Conservation (phyloP, 2,329 filamentous ascomycete species). For the Xylariaceae sp. region DNA sequence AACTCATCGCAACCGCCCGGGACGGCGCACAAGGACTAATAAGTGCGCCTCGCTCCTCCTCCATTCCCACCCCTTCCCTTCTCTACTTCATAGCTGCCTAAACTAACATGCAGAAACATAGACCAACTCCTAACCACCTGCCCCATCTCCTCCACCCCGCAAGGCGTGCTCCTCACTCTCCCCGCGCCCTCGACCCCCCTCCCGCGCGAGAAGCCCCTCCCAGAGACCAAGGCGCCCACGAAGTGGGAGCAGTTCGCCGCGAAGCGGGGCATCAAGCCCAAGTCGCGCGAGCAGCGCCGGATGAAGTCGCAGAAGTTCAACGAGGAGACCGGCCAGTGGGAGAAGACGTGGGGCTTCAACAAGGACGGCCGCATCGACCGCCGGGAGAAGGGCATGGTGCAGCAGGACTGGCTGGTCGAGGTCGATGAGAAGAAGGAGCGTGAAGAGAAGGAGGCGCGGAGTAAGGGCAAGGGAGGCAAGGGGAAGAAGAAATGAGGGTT, state of each 20-base stretch:
- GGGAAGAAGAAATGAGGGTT: constrained; percentile 40
- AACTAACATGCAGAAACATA: constrained; percentile 8
- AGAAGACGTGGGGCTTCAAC: constrained; percentile 88
- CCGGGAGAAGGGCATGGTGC: constrained; percentile 73
- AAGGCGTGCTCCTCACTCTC: constrained; percentile 79
- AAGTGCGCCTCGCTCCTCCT: constrained; percentile 54
- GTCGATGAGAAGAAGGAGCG: constrained; percentile 72
- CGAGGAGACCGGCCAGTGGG: constrained; percentile 84
- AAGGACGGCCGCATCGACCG: constrained; percentile 65
- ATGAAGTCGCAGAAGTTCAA: constrained; percentile 80
- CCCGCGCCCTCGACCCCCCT: constrained; percentile 73
- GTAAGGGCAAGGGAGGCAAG: constrained; percentile 23
- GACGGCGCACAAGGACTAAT: constrained; percentile 93
- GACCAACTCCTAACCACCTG: constrained; percentile 85
- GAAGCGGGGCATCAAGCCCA: constrained; percentile 95
- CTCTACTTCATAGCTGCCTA: neutral
- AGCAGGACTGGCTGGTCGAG: constrained; percentile 90
- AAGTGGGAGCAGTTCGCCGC: constrained; percentile 96
- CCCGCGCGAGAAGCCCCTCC: constrained; percentile 91
- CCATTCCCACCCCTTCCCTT: neutral
- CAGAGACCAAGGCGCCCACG: constrained; percentile 79
- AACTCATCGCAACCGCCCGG: constrained; percentile 76
- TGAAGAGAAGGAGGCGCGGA: constrained; percentile 25
- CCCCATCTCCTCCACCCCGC: constrained; percentile 71
- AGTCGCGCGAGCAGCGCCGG: constrained; percentile 75